Evolutionary conservation across 1,139 yeast species (phyloP).

Genomic region (Blastobotrys raffinosifermentans): DNA sequence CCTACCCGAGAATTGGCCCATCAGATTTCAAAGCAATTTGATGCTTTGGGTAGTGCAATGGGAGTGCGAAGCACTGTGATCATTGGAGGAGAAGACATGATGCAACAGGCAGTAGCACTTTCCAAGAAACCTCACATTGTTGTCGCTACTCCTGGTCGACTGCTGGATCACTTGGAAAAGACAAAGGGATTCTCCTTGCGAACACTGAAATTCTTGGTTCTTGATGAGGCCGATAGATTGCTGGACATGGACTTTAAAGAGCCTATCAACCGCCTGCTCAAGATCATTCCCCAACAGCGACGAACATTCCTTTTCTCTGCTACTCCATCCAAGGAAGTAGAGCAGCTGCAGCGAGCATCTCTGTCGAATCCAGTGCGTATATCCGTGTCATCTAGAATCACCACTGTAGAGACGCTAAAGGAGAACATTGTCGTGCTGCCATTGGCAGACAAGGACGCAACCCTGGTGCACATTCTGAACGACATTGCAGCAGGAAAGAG

Average conservation of each 20-base stretch:
- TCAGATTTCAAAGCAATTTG: slow-evolving; percentile 93
- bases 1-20: slow-evolving; percentile 97
- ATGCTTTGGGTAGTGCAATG: slow-evolving; percentile 85
- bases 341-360: slow-evolving; percentile 90
- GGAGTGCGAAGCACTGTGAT: slow-evolving; percentile 82
- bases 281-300: slow-evolving; percentile 78
- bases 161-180: slow-evolving; percentile 91
- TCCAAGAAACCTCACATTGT: slow-evolving; percentile 91
- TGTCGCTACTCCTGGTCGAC: slow-evolving; percentile 95
- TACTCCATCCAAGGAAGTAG: slow-evolving; percentile 93
- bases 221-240: slow-evolving; percentile 97
- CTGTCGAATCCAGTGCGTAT: slow-evolving; percentile 84
- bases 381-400: slow-evolving; percentile 81
- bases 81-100: slow-evolving; percentile 98
- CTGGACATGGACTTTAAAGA: slow-evolving; percentile 97
- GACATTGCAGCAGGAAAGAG: slow-evolving; percentile 76
- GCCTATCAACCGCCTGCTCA: slow-evolving; percentile 78
- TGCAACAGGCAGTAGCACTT: slow-evolving; percentile 93
- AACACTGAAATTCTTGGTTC: slow-evolving; percentile 73
- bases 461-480: slow-evolving; percentile 70
- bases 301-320: slow-evolving; percentile 90
- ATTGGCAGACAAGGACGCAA: slow-evolving; percentile 88
- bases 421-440: slow-evolving; percentile 91
- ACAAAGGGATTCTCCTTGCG: slow-evolving; percentile 87
- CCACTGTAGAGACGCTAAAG: slow-evolving; percentile 86